Evolutionary conservation across 2,329 filamentous ascomycete species (phyloP).

Genomic region (Penicillium concentricum): DNA sequence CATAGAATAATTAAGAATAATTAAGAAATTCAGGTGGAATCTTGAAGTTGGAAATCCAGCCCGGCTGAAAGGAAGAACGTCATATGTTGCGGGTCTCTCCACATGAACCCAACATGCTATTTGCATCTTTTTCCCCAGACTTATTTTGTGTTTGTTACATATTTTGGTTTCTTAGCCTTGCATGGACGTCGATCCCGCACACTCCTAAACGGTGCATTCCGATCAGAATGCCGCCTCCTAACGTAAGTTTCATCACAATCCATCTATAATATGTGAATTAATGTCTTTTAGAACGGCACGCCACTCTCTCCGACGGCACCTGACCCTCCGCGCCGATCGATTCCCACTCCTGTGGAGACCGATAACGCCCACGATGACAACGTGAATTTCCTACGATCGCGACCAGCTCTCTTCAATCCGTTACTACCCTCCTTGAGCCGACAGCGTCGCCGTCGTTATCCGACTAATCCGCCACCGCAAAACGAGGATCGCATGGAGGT

Average conservation of each 20-base stretch:
- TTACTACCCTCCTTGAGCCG: conserved; percentile 28
- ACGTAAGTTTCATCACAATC: conserved; percentile 35
- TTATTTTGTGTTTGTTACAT: background rate
- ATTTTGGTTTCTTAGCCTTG: background rate
- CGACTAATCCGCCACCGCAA: conserved; percentile 19
- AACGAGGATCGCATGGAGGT: conserved; percentile 39
- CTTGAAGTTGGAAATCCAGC: background rate
- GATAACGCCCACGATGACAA: conserved; percentile 51
- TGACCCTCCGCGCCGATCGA: conserved; percentile 49
- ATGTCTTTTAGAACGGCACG: conserved; percentile 25
- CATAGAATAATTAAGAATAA: background rate
- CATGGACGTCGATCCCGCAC: conserved; percentile 7
- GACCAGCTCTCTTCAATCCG: conserved; percentile 29
- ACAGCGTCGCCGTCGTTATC: conserved; percentile 34
- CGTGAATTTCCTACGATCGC: conserved; percentile 51
- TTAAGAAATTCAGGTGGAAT: too few relatives aligned
- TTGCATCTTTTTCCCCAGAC: background rate
- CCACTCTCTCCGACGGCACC: conserved; percentile 31
- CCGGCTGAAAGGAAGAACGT: conserved; percentile 13
- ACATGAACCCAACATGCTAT: background rate
- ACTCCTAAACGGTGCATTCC: conserved; percentile 13
- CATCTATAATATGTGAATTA: background rate
- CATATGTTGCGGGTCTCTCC: conserved; percentile 10
- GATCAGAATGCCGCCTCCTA: conserved; percentile 34
- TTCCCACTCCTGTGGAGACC: conserved; percentile 47